A percentile compares a stretch with the other conserved stretches of the same genome.
These are phyloP conservation scores for Quercus cerris DNA, from an alignment of 306 rosid species.

Conservation along the genomic window DNA sequence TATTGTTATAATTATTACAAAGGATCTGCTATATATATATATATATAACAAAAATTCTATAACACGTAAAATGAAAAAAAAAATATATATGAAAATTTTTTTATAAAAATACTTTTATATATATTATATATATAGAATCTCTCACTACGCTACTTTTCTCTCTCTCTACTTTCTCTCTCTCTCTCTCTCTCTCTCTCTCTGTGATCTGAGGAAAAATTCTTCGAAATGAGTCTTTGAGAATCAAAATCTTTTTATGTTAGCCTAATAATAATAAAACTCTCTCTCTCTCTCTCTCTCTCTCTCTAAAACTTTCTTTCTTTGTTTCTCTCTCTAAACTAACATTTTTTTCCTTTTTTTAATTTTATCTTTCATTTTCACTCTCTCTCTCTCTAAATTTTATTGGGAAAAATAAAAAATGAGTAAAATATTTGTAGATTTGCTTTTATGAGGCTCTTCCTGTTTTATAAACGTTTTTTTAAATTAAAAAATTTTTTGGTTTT, in stretches of 20 bases:
- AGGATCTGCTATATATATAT: slow-evolving; percentile 35
- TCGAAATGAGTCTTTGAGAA: slow-evolving; percentile 17
- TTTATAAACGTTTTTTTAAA: neutral
- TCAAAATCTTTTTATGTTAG: slow-evolving; percentile 19
- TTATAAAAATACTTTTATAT: neutral
- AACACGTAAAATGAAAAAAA: neutral
- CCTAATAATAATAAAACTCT: slow-evolving; percentile 28
- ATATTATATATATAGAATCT: neutral
- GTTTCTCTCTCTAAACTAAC: slow-evolving; percentile 3
- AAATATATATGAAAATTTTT: neutral
- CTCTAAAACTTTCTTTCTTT: slow-evolving; percentile 1
- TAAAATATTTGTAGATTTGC: neutral
- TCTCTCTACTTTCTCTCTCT: neutral
- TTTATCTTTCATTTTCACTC: slow-evolving; percentile 8
- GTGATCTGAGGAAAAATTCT: slow-evolving; percentile 35
- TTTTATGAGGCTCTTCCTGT: neutral
- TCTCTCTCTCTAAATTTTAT: slow-evolving; percentile 10
- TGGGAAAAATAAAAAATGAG: neutral
- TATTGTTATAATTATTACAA: neutral
- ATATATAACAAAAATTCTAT: slow-evolving; percentile 13
- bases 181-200: slow-evolving; percentile 15
- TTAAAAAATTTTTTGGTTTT: no score
- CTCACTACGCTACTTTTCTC: neutral
- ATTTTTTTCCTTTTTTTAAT: neutral
- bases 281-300: slow-evolving; percentile 13